A percentile compares a stretch with the other conserved stretches of the same genome.
Evolutionary conservation across 1,284 basidiomycete genomes (phyloP).

Genomic region (Marasmius sp.): DNA sequence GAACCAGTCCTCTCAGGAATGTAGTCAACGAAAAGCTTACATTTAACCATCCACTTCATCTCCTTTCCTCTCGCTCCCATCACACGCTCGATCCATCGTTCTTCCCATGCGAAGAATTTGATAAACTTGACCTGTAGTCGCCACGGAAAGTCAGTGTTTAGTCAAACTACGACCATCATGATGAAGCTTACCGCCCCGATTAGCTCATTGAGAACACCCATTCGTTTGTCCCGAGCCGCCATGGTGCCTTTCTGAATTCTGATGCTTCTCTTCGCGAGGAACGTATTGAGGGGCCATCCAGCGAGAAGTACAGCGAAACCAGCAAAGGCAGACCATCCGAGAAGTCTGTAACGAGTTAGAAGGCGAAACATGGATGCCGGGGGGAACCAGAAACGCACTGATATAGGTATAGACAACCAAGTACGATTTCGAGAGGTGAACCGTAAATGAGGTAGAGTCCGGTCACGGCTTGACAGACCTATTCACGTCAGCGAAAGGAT

Average conservation of each 20-base stretch:
- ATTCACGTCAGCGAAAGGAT: not conserved
- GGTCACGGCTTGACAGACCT: not conserved
- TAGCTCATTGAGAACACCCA: constrained; percentile 85
- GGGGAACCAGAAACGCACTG: constrained; percentile 45
- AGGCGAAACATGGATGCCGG: not conserved
- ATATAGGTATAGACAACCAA: constrained; percentile 79
- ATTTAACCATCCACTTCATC: constrained; percentile 71
- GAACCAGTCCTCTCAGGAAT: constrained; percentile 1
- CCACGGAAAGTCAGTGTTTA: not conserved
- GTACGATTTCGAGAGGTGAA: constrained; percentile 79
- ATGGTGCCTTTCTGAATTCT: constrained; percentile 75
- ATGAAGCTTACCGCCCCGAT: constrained; percentile 58
- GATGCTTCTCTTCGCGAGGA: constrained; percentile 58
- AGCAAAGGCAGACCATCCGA: constrained; percentile 83
- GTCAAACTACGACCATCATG: not conserved
- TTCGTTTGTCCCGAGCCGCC: constrained; percentile 79
- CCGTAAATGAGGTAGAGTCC: constrained; percentile 4
- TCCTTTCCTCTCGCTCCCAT: constrained; percentile 61
- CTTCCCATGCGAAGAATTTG: constrained; percentile 87
- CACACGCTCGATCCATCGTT: constrained; percentile 64
- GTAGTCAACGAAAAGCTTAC: constrained; percentile 28
- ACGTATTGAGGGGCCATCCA: constrained; percentile 75
- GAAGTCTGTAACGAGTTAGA: constrained; percentile 47
- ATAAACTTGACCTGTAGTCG: constrained; percentile 70
- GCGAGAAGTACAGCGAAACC: constrained; percentile 79